Evolutionary conservation across 129 eudicot genomes (phyloP).

Genomic region (Flaveria brownii): DNA sequence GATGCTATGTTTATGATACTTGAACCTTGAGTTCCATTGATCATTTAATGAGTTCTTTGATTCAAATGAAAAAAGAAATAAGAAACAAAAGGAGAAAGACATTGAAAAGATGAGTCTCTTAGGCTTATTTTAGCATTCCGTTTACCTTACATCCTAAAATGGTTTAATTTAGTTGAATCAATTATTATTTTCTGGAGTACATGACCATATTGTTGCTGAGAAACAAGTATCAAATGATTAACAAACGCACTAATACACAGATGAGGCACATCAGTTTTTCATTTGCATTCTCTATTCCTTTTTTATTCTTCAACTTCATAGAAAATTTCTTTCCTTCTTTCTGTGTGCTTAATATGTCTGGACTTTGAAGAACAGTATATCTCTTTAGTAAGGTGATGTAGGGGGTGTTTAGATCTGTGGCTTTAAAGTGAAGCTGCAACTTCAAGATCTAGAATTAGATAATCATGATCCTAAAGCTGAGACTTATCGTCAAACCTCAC

Average conservation of each 20-base stretch:
- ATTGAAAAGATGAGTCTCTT: not conserved
- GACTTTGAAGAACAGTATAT: not conserved
- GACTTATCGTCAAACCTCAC: not conserved
- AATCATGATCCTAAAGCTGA: slow-evolving; percentile 8
- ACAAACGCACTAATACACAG: not conserved
- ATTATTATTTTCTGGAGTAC: not conserved
- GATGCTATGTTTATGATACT: not conserved
- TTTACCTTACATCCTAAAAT: not conserved
- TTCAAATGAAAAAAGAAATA: not conserved
- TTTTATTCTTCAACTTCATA: not conserved
- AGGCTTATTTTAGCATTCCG: not conserved
- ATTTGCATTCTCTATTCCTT: not conserved
- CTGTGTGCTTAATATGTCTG: not conserved
- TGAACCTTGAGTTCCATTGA: not conserved
- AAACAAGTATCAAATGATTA: not conserved
- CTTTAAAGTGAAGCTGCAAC: too few species aligned
- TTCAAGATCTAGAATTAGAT: not conserved
- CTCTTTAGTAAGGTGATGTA: not conserved
- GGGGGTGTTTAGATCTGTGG: not conserved
- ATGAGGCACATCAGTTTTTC: not conserved
- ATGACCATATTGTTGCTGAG: not conserved
- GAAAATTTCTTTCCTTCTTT: not conserved
- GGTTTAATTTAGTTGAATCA: not conserved
- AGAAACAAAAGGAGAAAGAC: not conserved
- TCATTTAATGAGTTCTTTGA: not conserved